phyloP scores from a whole-genome alignment of 2,329 filamentous ascomycete species.

The Eutypa lata region DNA sequence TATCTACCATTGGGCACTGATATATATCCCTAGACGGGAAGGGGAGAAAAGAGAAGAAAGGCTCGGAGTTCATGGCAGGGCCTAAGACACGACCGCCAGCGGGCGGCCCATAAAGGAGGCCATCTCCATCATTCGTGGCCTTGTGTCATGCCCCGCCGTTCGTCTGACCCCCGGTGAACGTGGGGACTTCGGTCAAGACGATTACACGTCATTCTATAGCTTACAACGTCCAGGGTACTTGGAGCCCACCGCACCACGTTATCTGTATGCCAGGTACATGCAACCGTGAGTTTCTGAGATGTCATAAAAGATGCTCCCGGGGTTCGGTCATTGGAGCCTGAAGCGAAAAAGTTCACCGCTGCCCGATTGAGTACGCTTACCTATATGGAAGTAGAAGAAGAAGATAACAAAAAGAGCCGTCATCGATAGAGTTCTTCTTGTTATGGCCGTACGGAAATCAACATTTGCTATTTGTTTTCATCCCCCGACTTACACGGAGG shows the following conservation, averaged over 20 bases:
- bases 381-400: background rate
- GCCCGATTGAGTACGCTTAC: background rate
- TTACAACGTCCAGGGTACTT: constrained; percentile 6
- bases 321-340: constrained; percentile 1
- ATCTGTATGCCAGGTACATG: constrained; percentile 23
- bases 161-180: constrained; percentile 13
- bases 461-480: no score
- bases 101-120: constrained; percentile 17
- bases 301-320: constrained; percentile 8
- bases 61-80: constrained; percentile 1
- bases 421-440: no score
- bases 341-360: background rate
- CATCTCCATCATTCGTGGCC: constrained; percentile 9
- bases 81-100: constrained; percentile 19
- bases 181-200: constrained; percentile 2
- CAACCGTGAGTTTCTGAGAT: constrained; percentile 17
- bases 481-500: background rate
- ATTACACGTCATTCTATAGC: constrained; percentile 17
- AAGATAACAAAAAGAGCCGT: background rate
- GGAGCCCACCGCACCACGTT: constrained; percentile 18
- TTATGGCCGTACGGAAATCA: no score
- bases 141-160: constrained; percentile 22
- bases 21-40: constrained; percentile 12
- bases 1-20: constrained; percentile 26
- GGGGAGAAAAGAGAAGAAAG: constrained; percentile 14